phyloP scores from a whole-genome alignment of 73 alveolate genomes.

The Paramecium pentaurelia region DNA sequence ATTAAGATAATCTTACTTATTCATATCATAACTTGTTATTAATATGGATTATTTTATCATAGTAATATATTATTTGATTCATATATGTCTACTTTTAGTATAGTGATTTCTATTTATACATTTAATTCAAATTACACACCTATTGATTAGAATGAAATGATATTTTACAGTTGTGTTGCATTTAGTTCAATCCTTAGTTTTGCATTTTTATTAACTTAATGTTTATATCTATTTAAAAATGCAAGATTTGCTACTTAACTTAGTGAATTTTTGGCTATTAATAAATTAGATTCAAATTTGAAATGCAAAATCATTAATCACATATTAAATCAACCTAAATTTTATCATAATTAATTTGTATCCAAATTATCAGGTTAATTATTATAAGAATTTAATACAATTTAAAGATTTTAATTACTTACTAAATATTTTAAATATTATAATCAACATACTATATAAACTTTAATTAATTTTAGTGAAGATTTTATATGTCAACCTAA shows the following conservation, averaged over 20 bases:
- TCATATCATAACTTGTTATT: not conserved
- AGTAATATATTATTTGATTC: not conserved
- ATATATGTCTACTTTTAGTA: not conserved
- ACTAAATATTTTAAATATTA: conserved; percentile 5
- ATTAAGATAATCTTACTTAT: not conserved
- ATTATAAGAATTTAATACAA: not conserved
- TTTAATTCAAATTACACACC: not conserved
- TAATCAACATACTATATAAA: not conserved
- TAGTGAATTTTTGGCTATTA: not conserved
- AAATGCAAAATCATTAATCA: not conserved
- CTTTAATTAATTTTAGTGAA: not conserved
- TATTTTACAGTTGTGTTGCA: not conserved
- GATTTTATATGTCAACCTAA: not conserved
- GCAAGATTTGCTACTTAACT: not conserved
- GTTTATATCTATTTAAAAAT: not conserved
- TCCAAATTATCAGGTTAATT: conserved; percentile 2
- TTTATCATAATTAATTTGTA: not conserved
- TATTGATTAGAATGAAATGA: not conserved
- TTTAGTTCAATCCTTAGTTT: not conserved
- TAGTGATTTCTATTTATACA: not conserved
- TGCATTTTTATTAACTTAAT: not conserved
- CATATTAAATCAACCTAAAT: not conserved
- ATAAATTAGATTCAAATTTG: not conserved
- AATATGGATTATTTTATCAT: not conserved
- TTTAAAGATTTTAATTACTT: not conserved